Evolutionary conservation across 2,329 filamentous ascomycete genomes (phyloP), one percentile per base, ranked within the genome.

Genomic region (Pseudogymnoascus sp.): DNA sequence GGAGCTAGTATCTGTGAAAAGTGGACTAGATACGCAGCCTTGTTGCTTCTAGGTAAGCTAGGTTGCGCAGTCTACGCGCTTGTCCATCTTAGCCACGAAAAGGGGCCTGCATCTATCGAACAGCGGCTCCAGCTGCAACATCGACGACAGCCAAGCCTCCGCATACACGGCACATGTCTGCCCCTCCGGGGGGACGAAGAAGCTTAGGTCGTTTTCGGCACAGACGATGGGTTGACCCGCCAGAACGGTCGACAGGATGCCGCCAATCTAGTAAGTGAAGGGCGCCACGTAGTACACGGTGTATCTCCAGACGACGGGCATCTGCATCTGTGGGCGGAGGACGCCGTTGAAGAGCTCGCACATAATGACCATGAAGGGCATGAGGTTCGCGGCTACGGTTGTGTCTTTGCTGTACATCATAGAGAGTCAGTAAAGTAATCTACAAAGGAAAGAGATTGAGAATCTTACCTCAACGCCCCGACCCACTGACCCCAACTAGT

Each of bases 331-430:
- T 85, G 85, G 67, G 93, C 91, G 66, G 91, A 88, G 0, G 89
- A 90, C 76, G 91, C 91, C 41, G 81, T 87, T 0, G 90, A 89
- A 0, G 90, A 89, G 74, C 92, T 92, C 0, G 91, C 90, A 50
- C 22, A 50, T 50, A 7, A 50, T 50, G 24, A 50, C 22, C 24
- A 69, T 22, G 56, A 60, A 59, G 50, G 50, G 50, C 50, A 59
- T 59, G 4, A 59, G 26, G 11, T 37, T 59, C 16, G 50, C 50
- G 26, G 50, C 50, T 37, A 59, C 50, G 3, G 60, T 43, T 43
- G 40, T 6, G 40, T 43, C 40, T 43, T 43, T 43, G 40, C 40
- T 43, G 40, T 43, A 43, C 14, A 38, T 60, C 56, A 35, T 28
- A 33, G 2, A 35, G 16, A 38, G 28, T 60, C 28, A 31, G 56